These are phyloP conservation scores for Conringia planisiliqua DNA, from an alignment of 345 rosid species.

Conservation along the genomic window DNA sequence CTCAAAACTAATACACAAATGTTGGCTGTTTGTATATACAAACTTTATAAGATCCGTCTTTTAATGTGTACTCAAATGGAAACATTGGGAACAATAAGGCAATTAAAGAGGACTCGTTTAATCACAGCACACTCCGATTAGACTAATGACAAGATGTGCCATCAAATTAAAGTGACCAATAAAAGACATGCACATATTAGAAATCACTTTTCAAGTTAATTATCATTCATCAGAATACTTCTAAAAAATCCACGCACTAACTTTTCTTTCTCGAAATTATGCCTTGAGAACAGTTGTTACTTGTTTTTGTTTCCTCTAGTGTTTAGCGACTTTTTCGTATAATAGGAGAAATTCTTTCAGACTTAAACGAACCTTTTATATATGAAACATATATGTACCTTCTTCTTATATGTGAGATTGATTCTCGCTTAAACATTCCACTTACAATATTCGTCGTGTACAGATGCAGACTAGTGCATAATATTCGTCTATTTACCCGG, in stretches of 20 bases:
- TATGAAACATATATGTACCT: no score
- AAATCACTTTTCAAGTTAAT: not conserved
- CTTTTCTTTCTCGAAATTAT: not conserved
- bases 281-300: not conserved
- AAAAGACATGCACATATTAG: not conserved
- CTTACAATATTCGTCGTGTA: not conserved
- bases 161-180: not conserved
- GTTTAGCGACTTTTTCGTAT: not conserved
- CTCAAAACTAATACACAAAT: not conserved
- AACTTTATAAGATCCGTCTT: no score
- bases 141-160: not conserved
- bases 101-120: not conserved
- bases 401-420: not conserved
- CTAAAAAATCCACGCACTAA: no score
- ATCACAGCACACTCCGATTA: not conserved
- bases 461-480: not conserved
- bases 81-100: not conserved
- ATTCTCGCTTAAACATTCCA: not conserved
- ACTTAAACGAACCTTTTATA: no score
- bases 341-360: not conserved
- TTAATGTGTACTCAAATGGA: not conserved
- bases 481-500: not conserved
- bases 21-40: not conserved
- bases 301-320: not conserved
- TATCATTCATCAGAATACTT: not conserved